A percentile compares a stretch with the other conserved stretches of the same genome.
phyloP scores from a whole-genome alignment of 108 stramenopile species.

The Ochromonas danica region DNA sequence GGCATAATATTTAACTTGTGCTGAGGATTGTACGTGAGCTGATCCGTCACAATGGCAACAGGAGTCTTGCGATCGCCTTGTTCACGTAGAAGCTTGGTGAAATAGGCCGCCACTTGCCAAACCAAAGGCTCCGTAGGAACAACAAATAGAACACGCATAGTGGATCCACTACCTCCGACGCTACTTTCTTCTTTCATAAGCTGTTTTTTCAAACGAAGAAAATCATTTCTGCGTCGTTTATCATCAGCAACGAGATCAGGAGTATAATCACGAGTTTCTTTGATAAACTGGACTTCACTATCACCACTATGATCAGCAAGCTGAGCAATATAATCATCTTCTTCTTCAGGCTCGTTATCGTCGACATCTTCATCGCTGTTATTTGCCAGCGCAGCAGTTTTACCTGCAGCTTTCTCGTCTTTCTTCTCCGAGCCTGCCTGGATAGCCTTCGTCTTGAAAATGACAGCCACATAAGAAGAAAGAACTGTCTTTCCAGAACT shows the following conservation, averaged over 20 bases:
- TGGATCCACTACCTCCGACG: not conserved
- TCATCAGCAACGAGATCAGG: too few species aligned
- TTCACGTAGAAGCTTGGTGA: constrained; percentile 72
- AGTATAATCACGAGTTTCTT: too few species aligned
- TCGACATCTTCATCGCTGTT: not conserved
- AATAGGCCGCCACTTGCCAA: constrained; percentile 99
- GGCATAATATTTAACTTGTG: constrained; percentile 48
- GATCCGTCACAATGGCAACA: constrained; percentile 55
- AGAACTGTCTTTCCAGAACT: constrained; percentile 97
- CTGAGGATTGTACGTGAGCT: constrained; percentile 51
- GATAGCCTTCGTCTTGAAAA: constrained; percentile 39
- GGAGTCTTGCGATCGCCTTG: not conserved
- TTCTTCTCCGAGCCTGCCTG: not conserved
- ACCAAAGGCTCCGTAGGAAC: constrained; percentile 98
- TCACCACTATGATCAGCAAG: not conserved
- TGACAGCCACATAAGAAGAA: constrained; percentile 81
- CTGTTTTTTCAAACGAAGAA: not conserved
- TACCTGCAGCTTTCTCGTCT: not conserved
- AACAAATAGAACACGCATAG: constrained; percentile 79
- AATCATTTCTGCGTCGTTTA: too few species aligned
- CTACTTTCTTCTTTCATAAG: not conserved
- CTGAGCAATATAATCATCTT: not conserved
- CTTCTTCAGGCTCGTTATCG: not conserved
- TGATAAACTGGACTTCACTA: too few species aligned
- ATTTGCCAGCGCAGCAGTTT: not conserved